phyloP scores from a whole-genome alignment of 2,329 filamentous ascomycete genomes.

The Boeremia lycopersici region DNA sequence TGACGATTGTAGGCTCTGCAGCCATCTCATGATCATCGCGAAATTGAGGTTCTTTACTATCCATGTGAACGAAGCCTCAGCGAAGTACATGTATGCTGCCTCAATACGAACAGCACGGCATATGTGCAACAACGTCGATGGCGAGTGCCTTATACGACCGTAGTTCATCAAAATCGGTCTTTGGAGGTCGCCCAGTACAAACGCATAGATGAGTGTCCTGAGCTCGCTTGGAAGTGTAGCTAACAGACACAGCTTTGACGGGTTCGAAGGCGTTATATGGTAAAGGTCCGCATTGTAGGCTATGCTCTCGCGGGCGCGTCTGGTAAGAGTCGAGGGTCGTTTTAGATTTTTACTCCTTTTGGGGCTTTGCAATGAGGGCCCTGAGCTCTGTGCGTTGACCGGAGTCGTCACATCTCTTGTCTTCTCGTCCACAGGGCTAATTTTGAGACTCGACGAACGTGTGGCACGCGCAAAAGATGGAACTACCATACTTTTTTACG shows the following conservation, averaged over 20 bases:
- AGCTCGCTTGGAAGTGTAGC: constrained; percentile 32
- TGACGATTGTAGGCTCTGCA: constrained; percentile 17
- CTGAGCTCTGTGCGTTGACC: neutral
- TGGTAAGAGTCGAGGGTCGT: constrained; percentile 21
- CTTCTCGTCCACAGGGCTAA: constrained; percentile 3
- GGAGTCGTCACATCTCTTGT: neutral
- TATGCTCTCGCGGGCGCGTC: constrained; percentile 8
- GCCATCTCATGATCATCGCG: constrained; percentile 18
- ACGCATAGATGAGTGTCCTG: constrained; percentile 24
- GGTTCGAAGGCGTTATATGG: constrained; percentile 22
- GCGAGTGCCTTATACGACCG: neutral
- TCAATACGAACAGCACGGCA: constrained; percentile 38
- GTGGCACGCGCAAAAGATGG: constrained; percentile 31
- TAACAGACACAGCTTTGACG: constrained; percentile 22
- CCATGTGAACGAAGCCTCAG: constrained; percentile 22
- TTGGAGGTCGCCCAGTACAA: constrained; percentile 12
- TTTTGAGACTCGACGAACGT: constrained; percentile 19
- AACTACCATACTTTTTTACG: constrained; percentile 14
- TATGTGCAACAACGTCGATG: constrained; percentile 20
- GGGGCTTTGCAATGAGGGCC: neutral
- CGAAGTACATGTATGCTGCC: constrained; percentile 36
- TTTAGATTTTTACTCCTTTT: constrained; percentile 12
- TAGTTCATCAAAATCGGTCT: constrained; percentile 6
- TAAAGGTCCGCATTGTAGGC: constrained; percentile 17
- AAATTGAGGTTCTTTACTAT: constrained; percentile 27